These are phyloP conservation scores for Ustilago sp. DNA, from an alignment of 1,284 basidiomycete species.

Conservation along the genomic window DNA sequence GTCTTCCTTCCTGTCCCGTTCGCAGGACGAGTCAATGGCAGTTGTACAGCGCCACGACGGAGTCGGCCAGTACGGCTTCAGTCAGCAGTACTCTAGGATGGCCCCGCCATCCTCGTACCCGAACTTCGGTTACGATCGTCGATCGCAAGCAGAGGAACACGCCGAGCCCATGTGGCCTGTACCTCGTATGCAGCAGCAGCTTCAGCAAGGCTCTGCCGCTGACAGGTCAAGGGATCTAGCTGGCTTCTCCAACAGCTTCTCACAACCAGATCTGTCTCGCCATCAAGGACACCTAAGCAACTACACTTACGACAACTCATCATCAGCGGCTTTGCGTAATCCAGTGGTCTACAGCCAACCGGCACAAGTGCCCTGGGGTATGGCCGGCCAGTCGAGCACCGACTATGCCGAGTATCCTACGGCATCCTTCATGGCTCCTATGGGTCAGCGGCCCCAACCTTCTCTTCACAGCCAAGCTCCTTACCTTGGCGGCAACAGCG, in stretches of 20 bases:
- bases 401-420: slow-evolving; percentile 45
- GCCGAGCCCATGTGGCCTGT: slow-evolving; percentile 40
- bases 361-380: slow-evolving; percentile 25
- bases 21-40: slow-evolving; percentile 47
- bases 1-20: slow-evolving; percentile 14
- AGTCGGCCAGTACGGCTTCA: slow-evolving; percentile 49
- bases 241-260: slow-evolving; percentile 18
- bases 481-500: slow-evolving; percentile 25
- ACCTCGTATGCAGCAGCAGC: slow-evolving; percentile 25
- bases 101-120: slow-evolving; percentile 28
- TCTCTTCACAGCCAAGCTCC: slow-evolving; percentile 16
- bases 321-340: slow-evolving; percentile 33
- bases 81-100: slow-evolving; percentile 31
- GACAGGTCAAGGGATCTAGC: slow-evolving; percentile 26
- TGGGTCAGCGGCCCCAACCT: slow-evolving; percentile 19
- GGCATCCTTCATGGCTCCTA: slow-evolving; percentile 28
- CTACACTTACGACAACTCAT: slow-evolving; percentile 41
- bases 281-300: slow-evolving; percentile 19
- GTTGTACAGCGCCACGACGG: slow-evolving; percentile 48
- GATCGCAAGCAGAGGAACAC: slow-evolving; percentile 20
- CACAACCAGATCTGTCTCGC: slow-evolving; percentile 28
- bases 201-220: slow-evolving; percentile 15
- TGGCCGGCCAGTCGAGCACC: slow-evolving; percentile 15
- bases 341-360: slow-evolving; percentile 49
- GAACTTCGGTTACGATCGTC: slow-evolving; percentile 29